Conservation (phyloP, 257 asterid genomes). For the Petunia secreta region DNA sequence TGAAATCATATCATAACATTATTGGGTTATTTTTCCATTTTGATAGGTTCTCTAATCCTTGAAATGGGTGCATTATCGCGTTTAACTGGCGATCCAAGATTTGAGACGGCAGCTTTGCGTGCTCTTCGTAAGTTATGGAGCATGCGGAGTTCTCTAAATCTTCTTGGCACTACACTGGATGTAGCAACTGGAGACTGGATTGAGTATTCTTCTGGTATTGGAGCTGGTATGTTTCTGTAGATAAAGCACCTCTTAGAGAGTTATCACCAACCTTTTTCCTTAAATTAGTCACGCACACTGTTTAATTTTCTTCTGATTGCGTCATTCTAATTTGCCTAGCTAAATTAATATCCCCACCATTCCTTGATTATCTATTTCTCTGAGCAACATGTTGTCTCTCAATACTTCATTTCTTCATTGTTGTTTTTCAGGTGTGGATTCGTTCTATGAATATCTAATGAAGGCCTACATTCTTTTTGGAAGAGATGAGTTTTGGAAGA, state of each 20-base stretch:
- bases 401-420: conserved; percentile 7
- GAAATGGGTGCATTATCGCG: conserved; percentile 98
- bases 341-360: not conserved
- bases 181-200: conserved; percentile 91
- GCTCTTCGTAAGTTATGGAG: conserved; percentile 97
- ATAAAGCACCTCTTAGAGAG: not conserved
- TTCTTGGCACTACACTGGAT: conserved; percentile 91
- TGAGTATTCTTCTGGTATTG: conserved; percentile 91
- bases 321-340: not conserved
- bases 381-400: not conserved
- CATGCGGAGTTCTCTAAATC: conserved; percentile 95
- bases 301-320: not conserved
- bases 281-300: not conserved
- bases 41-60: conserved; percentile 88
- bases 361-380: not conserved
- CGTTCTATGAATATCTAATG: conserved; percentile 87
- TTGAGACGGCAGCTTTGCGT: conserved; percentile 83
- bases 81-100: conserved; percentile 89
- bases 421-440: conserved; percentile 79
- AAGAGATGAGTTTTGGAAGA: conserved; percentile 90
- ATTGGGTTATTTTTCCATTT: conserved; percentile 31
- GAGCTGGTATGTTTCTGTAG: conserved; percentile 68
- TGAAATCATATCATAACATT: conserved; percentile 17
- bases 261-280: not conserved
- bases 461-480: conserved; percentile 96